phyloP scores from a whole-genome alignment of 164 flowering plant species.

The Umbilicus rupestris region DNA sequence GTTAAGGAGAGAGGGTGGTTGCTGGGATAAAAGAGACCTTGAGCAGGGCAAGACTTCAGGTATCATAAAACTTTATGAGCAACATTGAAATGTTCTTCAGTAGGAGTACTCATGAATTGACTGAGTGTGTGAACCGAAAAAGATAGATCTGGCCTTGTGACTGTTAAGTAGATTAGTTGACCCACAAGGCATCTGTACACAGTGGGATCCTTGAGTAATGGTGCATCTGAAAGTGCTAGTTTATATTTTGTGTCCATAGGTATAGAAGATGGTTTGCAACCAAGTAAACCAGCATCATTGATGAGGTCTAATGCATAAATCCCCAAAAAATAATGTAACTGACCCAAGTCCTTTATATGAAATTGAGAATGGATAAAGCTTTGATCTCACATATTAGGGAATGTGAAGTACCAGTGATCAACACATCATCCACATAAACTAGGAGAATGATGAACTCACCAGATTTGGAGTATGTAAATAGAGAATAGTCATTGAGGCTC shows the following conservation, averaged over 20 bases:
- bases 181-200: not conserved
- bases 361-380: no score
- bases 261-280: not conserved
- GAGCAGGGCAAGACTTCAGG: no score
- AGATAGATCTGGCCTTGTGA: not conserved
- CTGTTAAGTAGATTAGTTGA: not conserved
- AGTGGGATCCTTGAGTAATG: not conserved
- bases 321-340: not conserved
- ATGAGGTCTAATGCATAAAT: not conserved
- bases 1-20: no score
- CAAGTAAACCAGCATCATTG: not conserved
- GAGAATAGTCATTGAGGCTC: not conserved
- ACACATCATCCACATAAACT: no score
- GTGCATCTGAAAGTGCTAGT: no score
- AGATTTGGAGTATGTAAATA: not conserved
- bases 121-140: not conserved
- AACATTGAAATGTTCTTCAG: no score
- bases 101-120: not conserved
- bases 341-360: no score
- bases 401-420: no score
- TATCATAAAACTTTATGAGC: no score
- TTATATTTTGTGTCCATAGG: not conserved
- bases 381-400: no score
- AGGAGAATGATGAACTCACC: not conserved
- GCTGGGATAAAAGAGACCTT: no score